phyloP scores from a whole-genome alignment of 768 basidiomycete species.

The Polyporus arcularius region DNA sequence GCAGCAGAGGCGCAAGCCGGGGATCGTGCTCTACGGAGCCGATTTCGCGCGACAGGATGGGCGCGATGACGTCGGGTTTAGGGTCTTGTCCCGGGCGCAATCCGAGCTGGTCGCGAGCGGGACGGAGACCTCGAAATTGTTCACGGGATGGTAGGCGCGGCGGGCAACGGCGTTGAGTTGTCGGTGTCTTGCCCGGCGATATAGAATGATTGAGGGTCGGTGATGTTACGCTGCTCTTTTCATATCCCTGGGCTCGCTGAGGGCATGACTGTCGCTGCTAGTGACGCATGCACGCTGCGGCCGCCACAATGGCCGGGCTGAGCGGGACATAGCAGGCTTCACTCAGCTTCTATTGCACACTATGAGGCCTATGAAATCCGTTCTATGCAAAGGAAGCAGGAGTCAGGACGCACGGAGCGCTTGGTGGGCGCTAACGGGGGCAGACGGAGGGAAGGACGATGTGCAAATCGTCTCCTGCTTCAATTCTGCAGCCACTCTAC shows the following conservation, averaged over 20 bases:
- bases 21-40: neutral
- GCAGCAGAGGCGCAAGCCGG: slow-evolving; percentile 6
- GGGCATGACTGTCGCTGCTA: too few relatives aligned
- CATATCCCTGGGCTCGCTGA: too few relatives aligned
- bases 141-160: slow-evolving; percentile 19
- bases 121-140: slow-evolving; percentile 20
- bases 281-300: too few relatives aligned
- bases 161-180: neutral
- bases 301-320: too few relatives aligned
- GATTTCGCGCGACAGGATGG: slow-evolving; percentile 16
- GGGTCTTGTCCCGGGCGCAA: slow-evolving; percentile 10
- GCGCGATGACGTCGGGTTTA: slow-evolving; percentile 23
- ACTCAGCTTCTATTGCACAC: too few relatives aligned
- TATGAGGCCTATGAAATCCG: too few relatives aligned
- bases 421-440: neutral
- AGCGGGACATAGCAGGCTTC: too few relatives aligned
- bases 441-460: neutral
- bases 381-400: too few relatives aligned
- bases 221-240: too few relatives aligned
- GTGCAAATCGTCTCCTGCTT: neutral
- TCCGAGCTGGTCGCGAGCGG: slow-evolving; percentile 19
- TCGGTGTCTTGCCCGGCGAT: neutral
- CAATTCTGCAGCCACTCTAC: neutral
- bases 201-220: neutral
- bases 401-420: too few relatives aligned